phyloP scores from a whole-genome alignment of 352 stramenopile species.

The Globisporangium echinulatum region DNA sequence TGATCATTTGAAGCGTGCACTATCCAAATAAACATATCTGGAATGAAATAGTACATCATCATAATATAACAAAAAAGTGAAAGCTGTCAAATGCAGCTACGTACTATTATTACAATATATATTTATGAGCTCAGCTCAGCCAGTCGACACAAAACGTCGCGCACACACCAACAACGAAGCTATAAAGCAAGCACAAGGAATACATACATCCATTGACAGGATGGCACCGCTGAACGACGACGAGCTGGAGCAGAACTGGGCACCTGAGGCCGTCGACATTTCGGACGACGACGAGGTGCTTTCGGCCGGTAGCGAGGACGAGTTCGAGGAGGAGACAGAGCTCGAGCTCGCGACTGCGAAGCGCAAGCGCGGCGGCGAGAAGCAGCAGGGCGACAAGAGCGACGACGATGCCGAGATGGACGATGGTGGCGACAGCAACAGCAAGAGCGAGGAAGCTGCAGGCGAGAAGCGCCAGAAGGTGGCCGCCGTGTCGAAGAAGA shows the following conservation, averaged over 20 bases:
- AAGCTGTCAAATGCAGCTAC: too few relatives aligned
- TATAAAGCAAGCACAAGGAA: not conserved
- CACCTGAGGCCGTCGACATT: slow-evolving; percentile 24
- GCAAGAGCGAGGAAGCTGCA: slow-evolving; percentile 6
- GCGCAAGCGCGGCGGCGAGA: slow-evolving; percentile 31
- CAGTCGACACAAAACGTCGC: not conserved
- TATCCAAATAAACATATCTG: too few relatives aligned
- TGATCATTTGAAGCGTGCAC: too few relatives aligned
- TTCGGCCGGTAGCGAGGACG: slow-evolving; percentile 70
- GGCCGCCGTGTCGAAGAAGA: slow-evolving; percentile 1
- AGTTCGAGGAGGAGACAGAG: slow-evolving; percentile 71
- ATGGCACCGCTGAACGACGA: slow-evolving; percentile 40
- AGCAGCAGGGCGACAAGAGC: slow-evolving; percentile 13
- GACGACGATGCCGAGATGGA: slow-evolving; percentile 11
- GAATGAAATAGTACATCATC: too few relatives aligned
- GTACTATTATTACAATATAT: too few relatives aligned
- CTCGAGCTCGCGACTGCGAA: slow-evolving; percentile 44
- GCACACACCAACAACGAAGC: not conserved
- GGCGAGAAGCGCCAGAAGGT: slow-evolving; percentile 57
- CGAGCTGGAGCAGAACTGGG: slow-evolving; percentile 65
- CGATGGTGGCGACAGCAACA: slow-evolving; percentile 6
- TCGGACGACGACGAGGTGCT: slow-evolving; percentile 47
- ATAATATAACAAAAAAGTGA: too few relatives aligned
- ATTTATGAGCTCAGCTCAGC: too few relatives aligned
- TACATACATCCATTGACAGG: not conserved